Evolutionary conservation across 495 filamentous ascomycete species (phyloP).

Genomic region (Penicillium crystallinum): DNA sequence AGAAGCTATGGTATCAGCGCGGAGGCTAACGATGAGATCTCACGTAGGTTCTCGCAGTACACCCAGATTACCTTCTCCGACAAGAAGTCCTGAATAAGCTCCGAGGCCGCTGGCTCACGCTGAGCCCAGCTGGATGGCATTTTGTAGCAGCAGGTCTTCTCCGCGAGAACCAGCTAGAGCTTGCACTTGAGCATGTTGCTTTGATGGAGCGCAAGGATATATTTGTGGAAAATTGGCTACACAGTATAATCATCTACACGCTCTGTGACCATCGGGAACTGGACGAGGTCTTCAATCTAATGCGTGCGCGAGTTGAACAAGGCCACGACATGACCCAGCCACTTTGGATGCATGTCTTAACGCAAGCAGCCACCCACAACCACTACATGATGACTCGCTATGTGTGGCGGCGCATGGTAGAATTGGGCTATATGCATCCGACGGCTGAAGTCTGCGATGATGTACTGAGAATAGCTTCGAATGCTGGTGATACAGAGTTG

Average conservation of each 20-base stretch:
- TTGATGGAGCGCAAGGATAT: slow-evolving; percentile 55
- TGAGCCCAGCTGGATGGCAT: slow-evolving; percentile 60
- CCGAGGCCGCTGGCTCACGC: slow-evolving; percentile 60
- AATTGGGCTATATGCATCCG: slow-evolving; percentile 57
- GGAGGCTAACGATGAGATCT: slow-evolving; percentile 4
- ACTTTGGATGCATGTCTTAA: slow-evolving; percentile 68
- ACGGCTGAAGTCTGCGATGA: slow-evolving; percentile 57
- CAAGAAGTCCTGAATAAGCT: slow-evolving; percentile 60
- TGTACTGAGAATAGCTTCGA: slow-evolving; percentile 64
- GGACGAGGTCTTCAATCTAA: slow-evolving; percentile 64
- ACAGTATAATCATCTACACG: slow-evolving; percentile 65
- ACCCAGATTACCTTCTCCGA: slow-evolving; percentile 78
- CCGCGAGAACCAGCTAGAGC: slow-evolving; percentile 74
- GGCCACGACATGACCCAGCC: slow-evolving; percentile 41
- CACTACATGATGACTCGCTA: slow-evolving; percentile 54
- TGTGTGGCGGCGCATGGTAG: slow-evolving; percentile 59
- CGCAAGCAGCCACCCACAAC: slow-evolving; percentile 49
- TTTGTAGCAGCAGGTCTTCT: slow-evolving; percentile 69
- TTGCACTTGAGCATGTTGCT: slow-evolving; percentile 69
- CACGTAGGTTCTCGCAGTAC: slow-evolving; percentile 64
- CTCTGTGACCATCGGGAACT: slow-evolving; percentile 67
- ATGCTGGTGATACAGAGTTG: slow-evolving; percentile 57
- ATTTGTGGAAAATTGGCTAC: slow-evolving; percentile 61
- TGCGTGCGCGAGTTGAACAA: slow-evolving; percentile 49
- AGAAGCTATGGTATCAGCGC: neutral